Evolutionary conservation across 2,329 filamentous ascomycete species (phyloP), one percentile per base, ranked within the genome.

Genomic region (Sphaerulina populicola): DNA sequence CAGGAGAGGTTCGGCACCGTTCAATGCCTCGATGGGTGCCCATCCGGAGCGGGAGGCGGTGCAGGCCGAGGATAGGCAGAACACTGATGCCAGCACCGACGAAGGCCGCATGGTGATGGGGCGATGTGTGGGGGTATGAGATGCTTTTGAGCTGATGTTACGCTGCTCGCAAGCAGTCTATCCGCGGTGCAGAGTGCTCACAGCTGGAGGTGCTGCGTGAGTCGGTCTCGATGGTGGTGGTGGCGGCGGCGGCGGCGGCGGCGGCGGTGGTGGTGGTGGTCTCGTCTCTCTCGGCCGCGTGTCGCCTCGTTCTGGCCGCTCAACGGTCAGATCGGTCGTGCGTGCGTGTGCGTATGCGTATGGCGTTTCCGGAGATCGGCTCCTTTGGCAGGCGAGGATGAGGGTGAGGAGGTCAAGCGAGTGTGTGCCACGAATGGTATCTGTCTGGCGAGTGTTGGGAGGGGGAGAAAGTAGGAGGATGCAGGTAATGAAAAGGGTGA

Each of bases 71-170:
- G 65, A 58, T 53, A 67, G 58, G 27, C 67, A 56, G 47, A 65
- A 55, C 42, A 61, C 56, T 37, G 64, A 55, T 30, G 66, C 58
- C 41, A 68, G 53, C 41, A 68, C 41, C 41, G 60, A 55, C 33
- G 64, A 57, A 37, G 66, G 60, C 57, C 66, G 63, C 67, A 69
- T 69, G 39, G 54, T 58, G 59, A 59, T 51, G 42, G 33, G 29
- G 23, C 31, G 31, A 35, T 35, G 31, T 29, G 35, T 43, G 31
- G 29, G 12, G 2, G 11, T 44, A 21, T 36, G 36, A 36, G 9
- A 40, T 46, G 35, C 44, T 53, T 45, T 33, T 38, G 43, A 30
- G 42, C 33, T 39, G 40, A 31, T 44, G 18, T 36, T 33, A 44
- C 35, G 45, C 41, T 42, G 31, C 38, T 49, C 45, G 21, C 15